These are phyloP conservation scores for Sarocladiaceae sp. DNA, from an alignment of 2,329 filamentous ascomycete genomes.

Conservation along the genomic window DNA sequence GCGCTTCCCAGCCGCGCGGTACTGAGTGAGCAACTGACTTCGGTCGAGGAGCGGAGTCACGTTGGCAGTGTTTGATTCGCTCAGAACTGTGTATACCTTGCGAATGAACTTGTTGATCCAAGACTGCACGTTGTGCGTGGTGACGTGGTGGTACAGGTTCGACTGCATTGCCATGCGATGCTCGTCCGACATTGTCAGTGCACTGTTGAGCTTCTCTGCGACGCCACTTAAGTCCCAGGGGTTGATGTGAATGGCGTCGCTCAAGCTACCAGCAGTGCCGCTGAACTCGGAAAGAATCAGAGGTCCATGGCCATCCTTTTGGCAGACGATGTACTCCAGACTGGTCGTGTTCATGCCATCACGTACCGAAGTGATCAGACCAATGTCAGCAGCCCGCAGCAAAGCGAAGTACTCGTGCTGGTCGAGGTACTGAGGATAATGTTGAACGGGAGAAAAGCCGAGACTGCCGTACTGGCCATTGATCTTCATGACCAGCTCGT, in stretches of 20 bases:
- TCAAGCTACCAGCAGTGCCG: constrained; percentile 81
- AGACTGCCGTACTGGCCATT: constrained; percentile 87
- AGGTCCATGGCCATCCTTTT: constrained; percentile 80
- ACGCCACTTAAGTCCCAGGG: constrained; percentile 89
- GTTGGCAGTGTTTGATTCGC: constrained; percentile 68
- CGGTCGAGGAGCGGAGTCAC: constrained; percentile 81
- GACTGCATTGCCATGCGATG: constrained; percentile 66
- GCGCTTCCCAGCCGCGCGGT: constrained; percentile 70
- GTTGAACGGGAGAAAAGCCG: constrained; percentile 85
- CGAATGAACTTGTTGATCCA: constrained; percentile 82
- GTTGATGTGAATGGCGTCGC: constrained; percentile 90
- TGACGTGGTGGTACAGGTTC: constrained; percentile 78
- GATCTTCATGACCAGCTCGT: constrained; percentile 85
- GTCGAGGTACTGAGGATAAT: constrained; percentile 89
- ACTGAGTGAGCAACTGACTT: constrained; percentile 65
- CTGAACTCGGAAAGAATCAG: constrained; percentile 96
- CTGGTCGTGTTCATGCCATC: constrained; percentile 99
- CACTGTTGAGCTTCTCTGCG: constrained; percentile 76
- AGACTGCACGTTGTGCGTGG: constrained; percentile 76
- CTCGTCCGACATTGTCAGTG: constrained; percentile 68
- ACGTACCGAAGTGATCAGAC: constrained; percentile 89
- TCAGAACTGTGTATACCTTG: constrained; percentile 74
- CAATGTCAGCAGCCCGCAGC: constrained; percentile 85
- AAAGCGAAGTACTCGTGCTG: constrained; percentile 92
- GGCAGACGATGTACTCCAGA: constrained; percentile 89